Evolutionary conservation across 352 stramenopile genomes (phyloP).

Genomic region (Phytophthora sp.): DNA sequence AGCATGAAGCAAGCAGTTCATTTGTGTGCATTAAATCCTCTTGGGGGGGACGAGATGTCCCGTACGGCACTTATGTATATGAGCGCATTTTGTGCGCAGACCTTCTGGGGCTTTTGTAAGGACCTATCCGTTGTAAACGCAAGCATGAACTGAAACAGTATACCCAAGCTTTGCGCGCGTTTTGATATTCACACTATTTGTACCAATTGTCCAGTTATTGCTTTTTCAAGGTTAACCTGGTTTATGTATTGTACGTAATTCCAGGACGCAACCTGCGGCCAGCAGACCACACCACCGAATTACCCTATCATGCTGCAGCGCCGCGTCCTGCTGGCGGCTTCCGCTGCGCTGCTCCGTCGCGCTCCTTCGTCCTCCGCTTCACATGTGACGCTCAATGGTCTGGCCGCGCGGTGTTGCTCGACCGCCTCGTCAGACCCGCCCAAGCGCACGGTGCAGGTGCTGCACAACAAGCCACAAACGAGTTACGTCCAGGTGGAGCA

Average conservation of each 20-base stretch:
- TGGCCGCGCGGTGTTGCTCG: constrained; percentile 12
- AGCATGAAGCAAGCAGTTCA: no score
- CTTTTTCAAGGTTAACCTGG: no score
- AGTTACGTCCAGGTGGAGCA: constrained; percentile 77
- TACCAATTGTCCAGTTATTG: no score
- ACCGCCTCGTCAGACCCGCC: constrained; percentile 13
- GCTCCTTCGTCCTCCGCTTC: constrained; percentile 5
- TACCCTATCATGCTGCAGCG: constrained; percentile 24
- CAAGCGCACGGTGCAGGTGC: constrained; percentile 56
- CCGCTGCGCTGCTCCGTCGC: constrained; percentile 19
- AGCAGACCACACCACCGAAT: constrained; percentile 29
- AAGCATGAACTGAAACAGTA: no score
- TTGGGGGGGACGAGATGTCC: no score
- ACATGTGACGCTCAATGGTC: not conserved
- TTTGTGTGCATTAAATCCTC: no score
- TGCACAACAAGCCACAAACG: constrained; percentile 60
- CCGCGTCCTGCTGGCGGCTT: constrained; percentile 17
- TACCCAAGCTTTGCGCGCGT: no score
- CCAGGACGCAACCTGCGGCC: constrained; percentile 14
- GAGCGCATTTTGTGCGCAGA: no score
- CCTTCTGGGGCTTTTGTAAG: no score
- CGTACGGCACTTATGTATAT: no score
- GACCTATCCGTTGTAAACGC: no score
- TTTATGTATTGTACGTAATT: not conserved
- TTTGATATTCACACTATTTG: no score